A percentile compares a stretch with the other conserved stretches of the same genome.
phyloP scores from a whole-genome alignment of 2,329 filamentous ascomycete genomes.

The Coniochaeta sp. region DNA sequence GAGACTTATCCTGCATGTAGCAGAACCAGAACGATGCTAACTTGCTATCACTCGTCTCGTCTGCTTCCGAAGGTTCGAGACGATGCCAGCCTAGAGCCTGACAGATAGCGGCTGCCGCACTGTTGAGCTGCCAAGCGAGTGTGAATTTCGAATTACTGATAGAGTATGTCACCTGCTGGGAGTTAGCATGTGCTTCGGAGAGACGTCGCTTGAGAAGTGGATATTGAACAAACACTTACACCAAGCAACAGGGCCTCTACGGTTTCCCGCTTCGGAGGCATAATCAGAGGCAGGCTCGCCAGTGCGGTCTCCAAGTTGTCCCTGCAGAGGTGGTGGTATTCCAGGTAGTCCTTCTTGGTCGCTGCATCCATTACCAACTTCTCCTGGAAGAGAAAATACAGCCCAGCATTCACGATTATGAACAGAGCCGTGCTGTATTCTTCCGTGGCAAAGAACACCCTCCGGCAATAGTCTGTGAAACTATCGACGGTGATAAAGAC shows the following conservation, averaged over 20 bases:
- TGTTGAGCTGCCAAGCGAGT: constrained; percentile 54
- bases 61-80: constrained; percentile 22
- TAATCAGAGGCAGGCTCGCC: constrained; percentile 45
- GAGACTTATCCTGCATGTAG: constrained; percentile 51
- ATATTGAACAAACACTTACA: constrained; percentile 26
- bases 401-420: constrained; percentile 40
- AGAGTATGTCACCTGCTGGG: constrained; percentile 48
- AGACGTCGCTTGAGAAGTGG: neutral
- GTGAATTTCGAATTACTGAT: constrained; percentile 56
- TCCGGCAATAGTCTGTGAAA: constrained; percentile 41
- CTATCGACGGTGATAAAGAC: constrained; percentile 41
- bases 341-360: constrained; percentile 16
- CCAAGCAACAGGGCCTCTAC: constrained; percentile 52
- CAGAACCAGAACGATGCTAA: constrained; percentile 39
- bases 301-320: constrained; percentile 44
- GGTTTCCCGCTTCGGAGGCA: constrained; percentile 46
- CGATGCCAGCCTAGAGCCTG: constrained; percentile 58
- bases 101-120: constrained; percentile 51
- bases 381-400: constrained; percentile 44
- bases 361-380: constrained; percentile 24
- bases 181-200: neutral
- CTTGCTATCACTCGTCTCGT: constrained; percentile 22
- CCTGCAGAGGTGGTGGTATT: constrained; percentile 34
- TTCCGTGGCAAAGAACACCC: constrained; percentile 44
- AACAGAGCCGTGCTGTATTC: constrained; percentile 43